Evolutionary conservation across 2,329 filamentous ascomycete species (phyloP), one percentile per base, ranked within the genome.

Genomic region (Fragosphaeria purpurea): DNA sequence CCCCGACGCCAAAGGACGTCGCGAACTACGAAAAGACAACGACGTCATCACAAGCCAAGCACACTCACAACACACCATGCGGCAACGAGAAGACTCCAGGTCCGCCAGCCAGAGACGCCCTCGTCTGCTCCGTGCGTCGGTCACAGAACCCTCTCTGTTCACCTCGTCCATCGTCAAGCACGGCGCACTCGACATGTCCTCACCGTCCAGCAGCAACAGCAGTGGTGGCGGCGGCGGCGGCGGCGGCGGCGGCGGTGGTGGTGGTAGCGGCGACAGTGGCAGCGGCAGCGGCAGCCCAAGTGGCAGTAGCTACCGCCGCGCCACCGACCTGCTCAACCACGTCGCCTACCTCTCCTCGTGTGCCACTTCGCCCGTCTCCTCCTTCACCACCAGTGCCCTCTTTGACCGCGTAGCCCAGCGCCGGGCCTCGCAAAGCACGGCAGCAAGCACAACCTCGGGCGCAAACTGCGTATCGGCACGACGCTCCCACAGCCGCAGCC

Each of bases 101-200:
- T 62, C 65, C 35, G 58, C 60, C 46, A 60, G 63, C 51, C 63
- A 68, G 51, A 68, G 74, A 56, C 69, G 77, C 53, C 78, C 78
- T 38, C 71, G 72, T 47, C 68, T 81, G 41, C 66, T 80, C 42
- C 70, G 78, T 52, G 74, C 77, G 33, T 71, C 70, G 49, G 74
- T 73, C 35, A 81, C 77, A 9, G 77, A 77, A 54, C 77, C 78
- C 4, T 78, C 76, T 33, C 73, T 81, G 37, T 73, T 81, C 56
- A 80, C 75, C 10, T 70, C 74, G 5, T 76, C 75, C 35, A 77
- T 74, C 56, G 72, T 72, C 37, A 75, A 72, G 54, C 67, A 72
- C 48, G 72, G 73, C 50, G 69, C 77, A 40, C 64, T 79, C 43
- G 71, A 73, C 11, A 72, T 65, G 47, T 67, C 74, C 3, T 70